Base-by-base conservation (phyloP, 345 rosid species). In the Syzygium jambos region DNA sequence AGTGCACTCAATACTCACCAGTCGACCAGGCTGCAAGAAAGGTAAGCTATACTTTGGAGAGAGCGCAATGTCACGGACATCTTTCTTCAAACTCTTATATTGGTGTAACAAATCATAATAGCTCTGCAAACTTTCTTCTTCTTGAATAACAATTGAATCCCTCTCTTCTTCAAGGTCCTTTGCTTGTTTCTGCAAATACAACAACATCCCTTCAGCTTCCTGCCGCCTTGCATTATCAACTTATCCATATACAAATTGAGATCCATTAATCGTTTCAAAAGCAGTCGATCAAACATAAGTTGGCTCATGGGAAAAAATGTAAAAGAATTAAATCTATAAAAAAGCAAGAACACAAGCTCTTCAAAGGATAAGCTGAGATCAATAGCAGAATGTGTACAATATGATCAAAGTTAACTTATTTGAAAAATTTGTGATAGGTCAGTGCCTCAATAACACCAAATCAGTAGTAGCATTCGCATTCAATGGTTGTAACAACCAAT, bases 31-130 rank as follows among this genome's bases (percentile, higher is more conserved):
- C 90, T 95, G 95, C 92, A 98, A 68, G 91, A 91, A 96, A 56
- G 98, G 98, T 92, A 98, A 92, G 89, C 98, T 94, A 90, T 98
- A 89, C 91, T 92, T 96, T 38, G 99, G 98, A 86, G 98, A 91
- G 86, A 94, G 90, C 85, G 94, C 95, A 89, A 98, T 94, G 78
- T 95, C 95, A 86, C 95, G 93, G 78, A 91, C 91, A 88, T 96
- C 99, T 90, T 93, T 93, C 94, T 95, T 95, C 93, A 95, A 91
- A 89, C 91, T 92, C 93, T 89, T 94, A 86, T 93, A 91, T 85
- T 96, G 98, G 84, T 93, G 92, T 88, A 95, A 93, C 91, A 98
- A 88, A 91, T 95, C 93, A 90, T 98, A 96, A 90, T 95, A 96
- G 86, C 90, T 93, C 89, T 91, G 94, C 87, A 98, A 92, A 91